Evolutionary conservation across 768 basidiomycete species (phyloP).

Genomic region (Lyophyllum shimeji): DNA sequence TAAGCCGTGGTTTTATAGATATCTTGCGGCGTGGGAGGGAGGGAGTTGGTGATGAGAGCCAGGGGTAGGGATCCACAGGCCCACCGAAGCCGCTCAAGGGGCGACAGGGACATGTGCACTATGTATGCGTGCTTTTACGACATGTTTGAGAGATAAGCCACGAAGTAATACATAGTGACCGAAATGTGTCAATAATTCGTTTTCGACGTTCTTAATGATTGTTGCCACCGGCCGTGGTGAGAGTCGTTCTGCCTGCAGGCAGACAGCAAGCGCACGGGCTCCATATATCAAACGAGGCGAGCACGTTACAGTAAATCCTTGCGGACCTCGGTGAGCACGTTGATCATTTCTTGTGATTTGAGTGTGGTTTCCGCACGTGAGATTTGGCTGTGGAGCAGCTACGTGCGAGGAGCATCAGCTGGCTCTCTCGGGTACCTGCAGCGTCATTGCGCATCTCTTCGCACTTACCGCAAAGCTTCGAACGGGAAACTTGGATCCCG

Average conservation of each 20-base stretch:
- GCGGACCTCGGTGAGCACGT: neutral
- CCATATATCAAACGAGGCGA: neutral
- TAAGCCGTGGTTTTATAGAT: neutral
- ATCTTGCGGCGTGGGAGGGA: neutral
- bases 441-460: neutral
- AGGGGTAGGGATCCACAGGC: neutral
- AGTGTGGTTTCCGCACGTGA: neutral
- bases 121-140: neutral
- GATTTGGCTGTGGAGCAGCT: neutral
- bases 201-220: neutral
- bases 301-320: constrained; percentile 1
- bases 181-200: neutral
- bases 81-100: neutral
- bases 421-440: neutral
- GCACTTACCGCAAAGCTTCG: neutral
- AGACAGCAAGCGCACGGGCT: neutral
- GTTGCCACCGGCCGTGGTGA: neutral
- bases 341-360: too few relatives aligned
- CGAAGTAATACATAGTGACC: neutral
- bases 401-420: neutral
- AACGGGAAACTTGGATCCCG: neutral
- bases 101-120: neutral
- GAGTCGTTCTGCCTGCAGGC: neutral
- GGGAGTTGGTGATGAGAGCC: neutral
- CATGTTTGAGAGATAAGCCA: neutral